These are phyloP conservation scores for Pseudogymnoascus destructans DNA, from an alignment of 2,329 filamentous ascomycete species.

Conservation along the genomic window DNA sequence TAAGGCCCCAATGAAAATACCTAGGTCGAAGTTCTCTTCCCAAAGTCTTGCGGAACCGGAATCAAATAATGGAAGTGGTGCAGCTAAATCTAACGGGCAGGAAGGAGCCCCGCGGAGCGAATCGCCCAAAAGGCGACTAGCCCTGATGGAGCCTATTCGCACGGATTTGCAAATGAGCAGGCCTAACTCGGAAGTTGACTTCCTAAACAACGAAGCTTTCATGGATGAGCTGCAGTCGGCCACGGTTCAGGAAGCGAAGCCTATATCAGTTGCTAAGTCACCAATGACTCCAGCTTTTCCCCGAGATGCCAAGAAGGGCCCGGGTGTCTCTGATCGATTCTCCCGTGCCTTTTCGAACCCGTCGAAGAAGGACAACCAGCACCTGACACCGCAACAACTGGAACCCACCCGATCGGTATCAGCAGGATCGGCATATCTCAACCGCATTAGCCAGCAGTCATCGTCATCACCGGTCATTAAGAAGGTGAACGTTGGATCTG, in stretches of 20 bases:
- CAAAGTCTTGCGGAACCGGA: constrained; percentile 16
- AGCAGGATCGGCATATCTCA: constrained; percentile 41
- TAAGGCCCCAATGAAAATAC: constrained; percentile 16
- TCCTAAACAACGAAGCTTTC: constrained; percentile 62
- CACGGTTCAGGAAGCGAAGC: constrained; percentile 70
- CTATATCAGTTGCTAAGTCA: constrained; percentile 68
- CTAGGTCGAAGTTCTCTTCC: constrained; percentile 22
- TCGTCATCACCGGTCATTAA: constrained; percentile 44
- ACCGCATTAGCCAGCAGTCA: constrained; percentile 39
- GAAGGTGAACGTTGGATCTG: constrained; percentile 74
- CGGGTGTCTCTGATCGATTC: constrained; percentile 19
- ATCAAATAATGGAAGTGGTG: neutral
- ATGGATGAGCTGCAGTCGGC: constrained; percentile 78
- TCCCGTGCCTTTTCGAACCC: constrained; percentile 28
- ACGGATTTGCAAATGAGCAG: constrained; percentile 31
- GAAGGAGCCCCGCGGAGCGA: neutral
- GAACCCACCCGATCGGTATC: constrained; percentile 27
- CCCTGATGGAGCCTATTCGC: constrained; percentile 39
- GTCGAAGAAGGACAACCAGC: constrained; percentile 22
- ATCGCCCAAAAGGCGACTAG: constrained; percentile 18
- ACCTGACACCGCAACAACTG: constrained; percentile 22
- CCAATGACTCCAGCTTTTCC: constrained; percentile 56
- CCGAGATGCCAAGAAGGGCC: constrained; percentile 20
- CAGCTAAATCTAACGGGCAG: neutral
- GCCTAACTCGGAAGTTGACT: constrained; percentile 32